Base-by-base conservation (phyloP, 1,284 basidiomycete species). In the Pyrrhoderma noxium region DNA sequence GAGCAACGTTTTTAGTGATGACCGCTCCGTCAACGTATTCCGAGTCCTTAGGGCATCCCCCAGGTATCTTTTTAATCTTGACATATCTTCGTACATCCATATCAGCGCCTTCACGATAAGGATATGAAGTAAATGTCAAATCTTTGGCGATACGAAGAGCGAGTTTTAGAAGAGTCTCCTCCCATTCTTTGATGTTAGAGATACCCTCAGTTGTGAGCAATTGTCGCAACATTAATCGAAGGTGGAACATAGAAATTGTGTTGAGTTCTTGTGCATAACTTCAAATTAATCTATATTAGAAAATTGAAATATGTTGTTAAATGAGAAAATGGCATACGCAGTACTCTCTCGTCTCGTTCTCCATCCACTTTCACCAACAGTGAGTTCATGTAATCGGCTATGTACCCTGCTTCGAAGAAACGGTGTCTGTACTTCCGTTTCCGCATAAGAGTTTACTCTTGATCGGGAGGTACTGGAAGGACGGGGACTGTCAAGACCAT, bases 31-130 rank as follows among this genome's bases (percentile, higher is more conserved):
- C 90, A 46, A 99, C 90, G 61, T 95, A 99, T 72, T 98, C 94
- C 9, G 92, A 96, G 65, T 99, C 93, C 27, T 74, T 78, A 34
- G 94, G 93, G 47, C 79, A 75, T 9, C 96, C 96, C 11, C 96
- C 96, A 0, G 96, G 94, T 16, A 99, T 89, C 67, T 96, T 95
- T 73, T 99, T 99, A 68, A 99, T 94, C 72, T 99, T 99, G 58
- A 99, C 91, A 60, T 96, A 97, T 23, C 88, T 79, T 44, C 95
- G 79, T 18, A 97, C 87, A 65, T 99, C 95, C 77, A 96, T 94
- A 61, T 96, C 93, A 49, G 91, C 89, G 2, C 86, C 85, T 65
- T 88, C 82, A 3, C 83, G 76, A 59, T 87, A 79, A 27, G 85
- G 82, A 46, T 83, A 69, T 13, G 85, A 71, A 2, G 84, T 84